These are phyloP conservation scores for Yamadazyma atmosphaerica DNA, from an alignment of 1,139 yeast species.

Conservation along the genomic window DNA sequence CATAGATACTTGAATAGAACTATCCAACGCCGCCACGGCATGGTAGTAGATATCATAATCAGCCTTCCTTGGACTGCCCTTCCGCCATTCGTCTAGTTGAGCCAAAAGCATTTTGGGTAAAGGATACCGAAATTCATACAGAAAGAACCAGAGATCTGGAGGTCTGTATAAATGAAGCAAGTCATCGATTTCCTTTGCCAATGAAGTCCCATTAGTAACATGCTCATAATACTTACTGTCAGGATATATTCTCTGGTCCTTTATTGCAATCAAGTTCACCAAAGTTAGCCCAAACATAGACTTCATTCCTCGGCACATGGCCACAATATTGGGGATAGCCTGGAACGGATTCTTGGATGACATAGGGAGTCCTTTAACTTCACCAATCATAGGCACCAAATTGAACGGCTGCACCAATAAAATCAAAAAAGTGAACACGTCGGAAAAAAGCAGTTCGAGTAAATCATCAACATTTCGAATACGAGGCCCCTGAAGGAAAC, in stretches of 20 bases:
- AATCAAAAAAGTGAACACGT: constrained; percentile 18
- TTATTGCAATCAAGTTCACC: too few relatives aligned
- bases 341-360: constrained; percentile 8
- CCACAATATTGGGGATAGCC: neutral
- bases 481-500: neutral
- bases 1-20: constrained; percentile 9
- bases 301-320: neutral
- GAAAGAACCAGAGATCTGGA: neutral
- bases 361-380: constrained; percentile 14
- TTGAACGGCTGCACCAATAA: constrained; percentile 28
- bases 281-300: neutral
- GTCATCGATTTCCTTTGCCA: neutral
- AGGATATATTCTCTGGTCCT: too few relatives aligned
- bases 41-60: neutral
- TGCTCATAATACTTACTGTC: too few relatives aligned
- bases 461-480: neutral
- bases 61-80: neutral
- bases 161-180: neutral
- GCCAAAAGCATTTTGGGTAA: neutral
- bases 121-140: neutral
- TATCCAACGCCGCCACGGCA: neutral
- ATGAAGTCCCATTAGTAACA: too few relatives aligned
- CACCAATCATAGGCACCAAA: constrained; percentile 18
- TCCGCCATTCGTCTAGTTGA: neutral
- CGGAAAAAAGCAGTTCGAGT: neutral